Percentiles rank a stretch among this genome's conserved stretches.
These are phyloP conservation scores for Coleophoma crateriformis DNA, from an alignment of 2,329 filamentous ascomycete species.

Conservation along the genomic window DNA sequence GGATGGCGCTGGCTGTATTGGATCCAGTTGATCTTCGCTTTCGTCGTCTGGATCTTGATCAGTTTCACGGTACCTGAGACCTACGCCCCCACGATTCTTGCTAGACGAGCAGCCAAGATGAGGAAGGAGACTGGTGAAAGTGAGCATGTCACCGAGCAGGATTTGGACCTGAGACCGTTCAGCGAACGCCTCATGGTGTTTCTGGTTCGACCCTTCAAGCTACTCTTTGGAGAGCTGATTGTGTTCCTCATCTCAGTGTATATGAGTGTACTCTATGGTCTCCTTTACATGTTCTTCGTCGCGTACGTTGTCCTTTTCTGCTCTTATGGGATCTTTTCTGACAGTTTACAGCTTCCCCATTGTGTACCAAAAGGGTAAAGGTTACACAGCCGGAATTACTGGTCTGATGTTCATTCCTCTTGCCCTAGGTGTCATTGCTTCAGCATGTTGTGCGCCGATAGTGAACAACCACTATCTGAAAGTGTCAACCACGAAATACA, in stretches of 20 bases:
- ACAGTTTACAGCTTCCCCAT: slow-evolving; percentile 41
- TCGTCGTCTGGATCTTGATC: slow-evolving; percentile 66
- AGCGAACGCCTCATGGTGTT: slow-evolving; percentile 66
- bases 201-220: slow-evolving; percentile 76
- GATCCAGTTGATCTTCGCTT: slow-evolving; percentile 75
- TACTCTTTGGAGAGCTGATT: slow-evolving; percentile 79
- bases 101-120: slow-evolving; percentile 63
- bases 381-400: slow-evolving; percentile 66
- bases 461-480: slow-evolving; percentile 79
- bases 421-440: slow-evolving; percentile 66
- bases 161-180: slow-evolving; percentile 68
- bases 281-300: slow-evolving; percentile 43
- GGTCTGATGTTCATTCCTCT: slow-evolving; percentile 86
- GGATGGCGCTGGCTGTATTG: slow-evolving; percentile 86
- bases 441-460: slow-evolving; percentile 61
- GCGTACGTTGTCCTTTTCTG: slow-evolving; percentile 4
- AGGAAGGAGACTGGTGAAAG: slow-evolving; percentile 62
- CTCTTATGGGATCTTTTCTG: too few species aligned
- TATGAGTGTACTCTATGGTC: slow-evolving; percentile 66
- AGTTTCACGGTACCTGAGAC: slow-evolving; percentile 89
- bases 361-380: slow-evolving; percentile 70
- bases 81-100: slow-evolving; percentile 75
- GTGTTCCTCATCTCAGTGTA: slow-evolving; percentile 80
- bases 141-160: slow-evolving; percentile 72
- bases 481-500: slow-evolving; percentile 48